Evolutionary conservation across 257 asterid genomes (phyloP), one percentile per base, ranked within the genome.

Genomic region (Solanum chilense): DNA sequence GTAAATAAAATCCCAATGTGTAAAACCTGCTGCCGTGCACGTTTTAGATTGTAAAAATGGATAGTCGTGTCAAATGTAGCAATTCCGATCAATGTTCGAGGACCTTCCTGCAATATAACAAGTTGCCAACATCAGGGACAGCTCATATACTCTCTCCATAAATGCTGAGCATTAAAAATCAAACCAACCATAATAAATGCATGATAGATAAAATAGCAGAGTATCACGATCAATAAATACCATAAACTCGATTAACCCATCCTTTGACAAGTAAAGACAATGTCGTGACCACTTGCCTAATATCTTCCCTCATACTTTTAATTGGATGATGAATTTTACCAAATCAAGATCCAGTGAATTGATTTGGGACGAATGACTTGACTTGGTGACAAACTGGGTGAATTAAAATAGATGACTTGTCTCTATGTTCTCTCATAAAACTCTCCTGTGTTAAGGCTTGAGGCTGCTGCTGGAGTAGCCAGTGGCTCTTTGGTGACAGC

Each of bases 11-110:
- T 56, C 64, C 25, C 25, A 56, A 56, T 29, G 87, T 47, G 23
- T 82, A 86, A 70, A 89, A 97, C 98, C 98, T 94, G 98, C 92
- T 95, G 98, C 85, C 86, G 82, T 81, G 93, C 95, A 78, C 98
- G 96, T 88, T 94, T 97, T 80, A 97, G 91, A 95, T 94, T 92
- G 95, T 97, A 97, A 89, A 97, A 97, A 92, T 97, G 99, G 90
- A 97, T 93, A 86, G 97, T 94, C 45, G 97, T 92, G 88, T 97
- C 98, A 94, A 92, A 97, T 70, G 99, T 97, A 89, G 98, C 98
- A 92, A 97, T 88, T 62, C 99, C 99, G 89, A 94, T 98, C 95
- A 94, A 90, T 56, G 98, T 95, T 87, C 96, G 94, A 82, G 97
- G 97, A 89, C 98, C 98, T 89, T 94, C 98, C 99, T 97, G 95